Evolutionary conservation across 805 yeast species (phyloP), one percentile per base, ranked within the genome.

Genomic region (Teunomyces pallodes): DNA sequence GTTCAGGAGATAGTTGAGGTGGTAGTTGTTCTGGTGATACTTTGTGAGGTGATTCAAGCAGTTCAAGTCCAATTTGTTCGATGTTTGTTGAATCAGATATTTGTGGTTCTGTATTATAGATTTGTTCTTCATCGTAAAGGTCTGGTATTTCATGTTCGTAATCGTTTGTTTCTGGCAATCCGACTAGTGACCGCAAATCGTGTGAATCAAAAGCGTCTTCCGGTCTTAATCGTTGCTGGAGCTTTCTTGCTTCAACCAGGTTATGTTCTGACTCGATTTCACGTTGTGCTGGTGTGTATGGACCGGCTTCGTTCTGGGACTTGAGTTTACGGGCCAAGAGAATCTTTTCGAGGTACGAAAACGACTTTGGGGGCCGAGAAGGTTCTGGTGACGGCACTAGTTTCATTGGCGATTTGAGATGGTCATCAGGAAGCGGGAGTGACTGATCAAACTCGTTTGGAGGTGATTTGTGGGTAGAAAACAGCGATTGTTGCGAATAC

Each of bases 331-430:
- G 45, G 4, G 43, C 38, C 35, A 27, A 48, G 20, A 31, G 50
- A 31, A 43, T 54, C 50, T 38, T 52, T 51, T 20, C 60, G 50
- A 36, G 51, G 36, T 29, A 56, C 16, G 36, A 57, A 46, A 47
- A 58, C 36, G 32, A 43, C 52, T 39, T 50, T 9, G n/a, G 20
- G 13, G 44, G 35, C 27, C 10, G 36, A 9, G 26, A 10, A 16
- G 33, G 24, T 20, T 33, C 33, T 10, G 24, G n/a, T 5, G 32
- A 9, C 13, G 35, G 17, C 30, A 14, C 5, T 6, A 38, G 10
- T 26, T 38, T 26, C 16, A 38, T 26, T 9, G 41, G 41, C 13
- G 41, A 38, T n/a, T 26, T 24, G 30, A 38, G 41, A 24, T 38
- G 41, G 41, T 12, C 5, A n/a, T 38, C 41, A 16, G 41, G 41